Evolutionary conservation across 768 basidiomycete species (phyloP).

Genomic region (Mycena amicta): DNA sequence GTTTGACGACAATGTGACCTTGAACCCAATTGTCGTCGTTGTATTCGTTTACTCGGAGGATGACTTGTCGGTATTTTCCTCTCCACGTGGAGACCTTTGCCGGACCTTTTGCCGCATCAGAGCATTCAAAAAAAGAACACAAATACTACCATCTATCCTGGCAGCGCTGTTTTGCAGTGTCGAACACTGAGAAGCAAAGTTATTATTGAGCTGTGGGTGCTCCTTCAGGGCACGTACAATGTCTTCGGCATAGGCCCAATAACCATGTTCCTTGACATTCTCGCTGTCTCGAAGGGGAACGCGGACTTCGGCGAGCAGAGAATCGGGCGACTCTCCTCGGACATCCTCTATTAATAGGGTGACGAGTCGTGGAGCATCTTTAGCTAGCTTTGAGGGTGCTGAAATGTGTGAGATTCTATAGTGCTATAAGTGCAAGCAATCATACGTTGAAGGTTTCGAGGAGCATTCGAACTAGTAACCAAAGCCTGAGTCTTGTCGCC

Average conservation of each 20-base stretch:
- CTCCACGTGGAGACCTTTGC: slow-evolving; percentile 68
- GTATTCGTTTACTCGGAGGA: slow-evolving; percentile 60
- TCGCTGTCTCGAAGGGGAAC: slow-evolving; percentile 56
- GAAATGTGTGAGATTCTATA: no score
- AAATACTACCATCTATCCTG: slow-evolving; percentile 75
- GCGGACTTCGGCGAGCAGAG: slow-evolving; percentile 65
- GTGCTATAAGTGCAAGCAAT: no score
- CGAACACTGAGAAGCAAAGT: slow-evolving; percentile 42
- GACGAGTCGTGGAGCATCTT: slow-evolving; percentile 56
- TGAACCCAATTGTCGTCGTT: slow-evolving; percentile 53
- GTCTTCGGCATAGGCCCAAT: slow-evolving; percentile 73
- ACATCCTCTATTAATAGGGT: slow-evolving; percentile 70
- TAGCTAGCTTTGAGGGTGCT: no score
- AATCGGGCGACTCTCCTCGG: slow-evolving; percentile 55
- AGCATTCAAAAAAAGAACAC: no score
- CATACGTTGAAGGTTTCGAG: no score
- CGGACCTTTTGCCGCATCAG: no score
- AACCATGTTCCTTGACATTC: slow-evolving; percentile 52
- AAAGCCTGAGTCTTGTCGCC: no score
- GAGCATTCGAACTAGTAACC: no score
- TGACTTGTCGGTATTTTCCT: slow-evolving; percentile 69
- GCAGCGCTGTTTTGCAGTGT: slow-evolving; percentile 63
- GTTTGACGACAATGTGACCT: slow-evolving; percentile 58
- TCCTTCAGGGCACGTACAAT: slow-evolving; percentile 40
- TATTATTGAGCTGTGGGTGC: background rate